Evolutionary conservation across 2,329 filamentous ascomycete species (phyloP).

Genomic region (Hypoxylon sp.): DNA sequence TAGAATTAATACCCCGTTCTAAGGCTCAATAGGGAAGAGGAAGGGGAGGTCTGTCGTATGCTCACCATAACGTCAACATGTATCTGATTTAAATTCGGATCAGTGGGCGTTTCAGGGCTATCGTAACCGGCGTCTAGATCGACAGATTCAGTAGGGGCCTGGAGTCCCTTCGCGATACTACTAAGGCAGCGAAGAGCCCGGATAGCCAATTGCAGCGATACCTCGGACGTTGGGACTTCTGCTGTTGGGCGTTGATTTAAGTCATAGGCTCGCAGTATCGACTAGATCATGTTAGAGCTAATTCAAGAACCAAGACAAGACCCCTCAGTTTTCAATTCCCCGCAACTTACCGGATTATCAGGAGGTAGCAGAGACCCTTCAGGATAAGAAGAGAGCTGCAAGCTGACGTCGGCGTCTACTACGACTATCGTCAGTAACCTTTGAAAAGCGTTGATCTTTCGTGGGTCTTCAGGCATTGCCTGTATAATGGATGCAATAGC

Average conservation of each 20-base stretch:
- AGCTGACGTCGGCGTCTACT: constrained; percentile 68
- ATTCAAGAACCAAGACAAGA: constrained; percentile 38
- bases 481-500: constrained; percentile 84
- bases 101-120: constrained; percentile 14
- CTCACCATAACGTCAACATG: constrained; percentile 66
- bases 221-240: constrained; percentile 56
- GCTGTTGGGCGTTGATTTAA: constrained; percentile 45
- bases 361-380: constrained; percentile 44
- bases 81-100: constrained; percentile 52
- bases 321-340: constrained; percentile 39
- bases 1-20: constrained; percentile 59
- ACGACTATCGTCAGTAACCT: constrained; percentile 74
- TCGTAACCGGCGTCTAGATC: constrained; percentile 72
- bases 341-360: constrained; percentile 51
- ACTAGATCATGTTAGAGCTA: constrained; percentile 48
- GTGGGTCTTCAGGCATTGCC: constrained; percentile 72
- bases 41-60: constrained; percentile 43
- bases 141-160: constrained; percentile 77
- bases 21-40: background rate
- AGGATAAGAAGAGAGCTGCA: constrained; percentile 56
- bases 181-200: constrained; percentile 77
- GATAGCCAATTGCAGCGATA: constrained; percentile 65
- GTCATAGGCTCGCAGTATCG: constrained; percentile 52
- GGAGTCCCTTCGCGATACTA: constrained; percentile 79
- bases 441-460: constrained; percentile 68